phyloP scores from a whole-genome alignment of 768 basidiomycete genomes.

The Clathrus columnatus region DNA sequence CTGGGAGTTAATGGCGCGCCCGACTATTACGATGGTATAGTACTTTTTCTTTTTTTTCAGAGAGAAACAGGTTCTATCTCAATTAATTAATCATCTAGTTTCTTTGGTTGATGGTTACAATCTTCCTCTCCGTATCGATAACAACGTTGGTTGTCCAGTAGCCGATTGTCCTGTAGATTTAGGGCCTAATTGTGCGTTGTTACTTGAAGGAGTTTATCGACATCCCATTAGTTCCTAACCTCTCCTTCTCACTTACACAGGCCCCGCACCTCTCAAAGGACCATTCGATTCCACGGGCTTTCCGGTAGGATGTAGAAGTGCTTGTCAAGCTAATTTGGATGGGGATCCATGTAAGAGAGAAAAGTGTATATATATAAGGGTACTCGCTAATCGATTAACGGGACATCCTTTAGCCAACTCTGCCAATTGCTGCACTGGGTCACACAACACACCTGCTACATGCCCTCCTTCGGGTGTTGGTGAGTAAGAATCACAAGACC shows the following conservation, averaged over 20 bases:
- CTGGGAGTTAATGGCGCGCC: constrained; percentile 29
- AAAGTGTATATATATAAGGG: constrained; percentile 17
- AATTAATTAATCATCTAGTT: constrained; percentile 26
- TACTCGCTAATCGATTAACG: too few relatives aligned
- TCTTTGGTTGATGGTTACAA: constrained; percentile 54
- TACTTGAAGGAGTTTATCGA: not conserved
- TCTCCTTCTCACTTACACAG: constrained; percentile 19
- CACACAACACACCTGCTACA: constrained; percentile 39
- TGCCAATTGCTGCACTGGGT: constrained; percentile 57
- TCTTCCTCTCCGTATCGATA: constrained; percentile 49
- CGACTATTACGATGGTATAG: constrained; percentile 56
- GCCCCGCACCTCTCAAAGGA: constrained; percentile 42
- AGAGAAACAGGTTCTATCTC: not conserved
- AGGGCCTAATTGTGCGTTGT: constrained; percentile 40
- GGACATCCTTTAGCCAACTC: constrained; percentile 35
- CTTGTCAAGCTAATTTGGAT: constrained; percentile 38
- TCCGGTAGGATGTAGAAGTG: constrained; percentile 53
- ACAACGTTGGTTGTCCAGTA: constrained; percentile 43
- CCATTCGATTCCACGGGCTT: constrained; percentile 44
- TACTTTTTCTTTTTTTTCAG: not conserved
- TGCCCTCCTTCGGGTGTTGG: constrained; percentile 42
- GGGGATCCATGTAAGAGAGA: constrained; percentile 24
- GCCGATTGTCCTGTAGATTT: constrained; percentile 58
- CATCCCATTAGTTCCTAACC: not conserved
- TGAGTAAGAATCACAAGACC: not conserved